phyloP scores from a whole-genome alignment of 352 stramenopile genomes.

The Pythium angustatum region DNA sequence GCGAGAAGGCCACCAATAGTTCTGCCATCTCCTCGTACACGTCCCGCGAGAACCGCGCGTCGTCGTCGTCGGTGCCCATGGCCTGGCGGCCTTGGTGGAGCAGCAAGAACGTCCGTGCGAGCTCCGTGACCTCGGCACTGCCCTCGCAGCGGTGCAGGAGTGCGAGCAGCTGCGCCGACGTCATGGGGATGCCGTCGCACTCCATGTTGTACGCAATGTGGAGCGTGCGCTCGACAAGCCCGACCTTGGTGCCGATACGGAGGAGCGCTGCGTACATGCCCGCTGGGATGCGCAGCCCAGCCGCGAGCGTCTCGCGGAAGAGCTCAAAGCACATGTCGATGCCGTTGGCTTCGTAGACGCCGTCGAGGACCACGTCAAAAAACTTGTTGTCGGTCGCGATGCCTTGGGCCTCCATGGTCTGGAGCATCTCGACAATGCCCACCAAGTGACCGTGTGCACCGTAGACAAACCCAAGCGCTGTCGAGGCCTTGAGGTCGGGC shows the following conservation, averaged over 20 bases:
- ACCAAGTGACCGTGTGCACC: slow-evolving; percentile 52
- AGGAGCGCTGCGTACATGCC: slow-evolving; percentile 65
- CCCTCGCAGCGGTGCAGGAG: slow-evolving; percentile 51
- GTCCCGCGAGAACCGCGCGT: slow-evolving; percentile 47
- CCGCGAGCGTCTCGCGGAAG: slow-evolving; percentile 49
- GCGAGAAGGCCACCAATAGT: slow-evolving; percentile 45
- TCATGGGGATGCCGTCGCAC: slow-evolving; percentile 66
- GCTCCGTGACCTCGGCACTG: slow-evolving; percentile 49
- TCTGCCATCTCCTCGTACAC: slow-evolving; percentile 61
- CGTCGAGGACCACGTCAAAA: slow-evolving; percentile 65
- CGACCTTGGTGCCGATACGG: slow-evolving; percentile 52
- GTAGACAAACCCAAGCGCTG: slow-evolving; percentile 68
- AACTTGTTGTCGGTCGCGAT: slow-evolving; percentile 55
- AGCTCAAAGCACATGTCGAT: slow-evolving; percentile 79
- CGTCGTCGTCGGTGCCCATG: slow-evolving; percentile 3
- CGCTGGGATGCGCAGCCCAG: slow-evolving; percentile 47
- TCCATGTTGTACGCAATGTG: slow-evolving; percentile 85
- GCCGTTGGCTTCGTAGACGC: slow-evolving; percentile 49
- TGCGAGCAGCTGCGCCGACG: slow-evolving; percentile 46
- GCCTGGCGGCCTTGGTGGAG: slow-evolving; percentile 51
- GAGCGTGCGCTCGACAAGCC: slow-evolving; percentile 68
- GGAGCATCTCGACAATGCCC: slow-evolving; percentile 46
- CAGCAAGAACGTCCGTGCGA: slow-evolving; percentile 63
- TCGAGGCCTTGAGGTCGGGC: slow-evolving; percentile 68
- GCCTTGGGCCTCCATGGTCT: slow-evolving; percentile 40